Evolutionary conservation across 306 rosid species (phyloP).

Genomic region (Phaseolus lunatus): DNA sequence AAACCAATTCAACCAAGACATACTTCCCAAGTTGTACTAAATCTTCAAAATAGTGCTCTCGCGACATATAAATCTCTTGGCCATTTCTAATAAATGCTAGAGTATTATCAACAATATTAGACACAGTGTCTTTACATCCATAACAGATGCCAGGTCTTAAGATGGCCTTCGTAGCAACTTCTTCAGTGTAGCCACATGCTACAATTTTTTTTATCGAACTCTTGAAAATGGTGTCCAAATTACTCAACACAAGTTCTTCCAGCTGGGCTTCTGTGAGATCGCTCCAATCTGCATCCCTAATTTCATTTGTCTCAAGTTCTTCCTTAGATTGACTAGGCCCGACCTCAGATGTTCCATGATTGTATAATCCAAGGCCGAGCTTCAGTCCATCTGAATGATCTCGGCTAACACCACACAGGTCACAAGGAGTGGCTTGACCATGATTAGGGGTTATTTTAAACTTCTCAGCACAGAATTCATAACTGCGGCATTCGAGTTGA

Average conservation of each 20-base stretch:
- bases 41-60: constrained; percentile 74
- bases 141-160: constrained; percentile 81
- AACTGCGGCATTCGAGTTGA: constrained; percentile 65
- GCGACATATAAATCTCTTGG: constrained; percentile 69
- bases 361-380: constrained; percentile 79
- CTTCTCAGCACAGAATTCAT: constrained; percentile 83
- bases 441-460: constrained; percentile 58
- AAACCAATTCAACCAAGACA: constrained; percentile 79
- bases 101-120: constrained; percentile 81
- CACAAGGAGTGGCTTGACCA: constrained; percentile 63
- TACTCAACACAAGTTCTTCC: constrained; percentile 77
- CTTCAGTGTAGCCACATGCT: constrained; percentile 74
- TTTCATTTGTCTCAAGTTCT: constrained; percentile 64
- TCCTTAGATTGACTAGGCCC: constrained; percentile 63
- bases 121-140: constrained; percentile 78
- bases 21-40: constrained; percentile 80
- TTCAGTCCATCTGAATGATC: constrained; percentile 71
- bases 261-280: constrained; percentile 80
- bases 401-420: constrained; percentile 60
- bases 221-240: constrained; percentile 73
- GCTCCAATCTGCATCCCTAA: constrained; percentile 77
- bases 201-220: constrained; percentile 73
- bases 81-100: constrained; percentile 68
- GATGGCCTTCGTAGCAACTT: constrained; percentile 71
- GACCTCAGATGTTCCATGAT: constrained; percentile 56